phyloP scores from a whole-genome alignment of 352 stramenopile species.

The Paralagenidium karlingii region DNA sequence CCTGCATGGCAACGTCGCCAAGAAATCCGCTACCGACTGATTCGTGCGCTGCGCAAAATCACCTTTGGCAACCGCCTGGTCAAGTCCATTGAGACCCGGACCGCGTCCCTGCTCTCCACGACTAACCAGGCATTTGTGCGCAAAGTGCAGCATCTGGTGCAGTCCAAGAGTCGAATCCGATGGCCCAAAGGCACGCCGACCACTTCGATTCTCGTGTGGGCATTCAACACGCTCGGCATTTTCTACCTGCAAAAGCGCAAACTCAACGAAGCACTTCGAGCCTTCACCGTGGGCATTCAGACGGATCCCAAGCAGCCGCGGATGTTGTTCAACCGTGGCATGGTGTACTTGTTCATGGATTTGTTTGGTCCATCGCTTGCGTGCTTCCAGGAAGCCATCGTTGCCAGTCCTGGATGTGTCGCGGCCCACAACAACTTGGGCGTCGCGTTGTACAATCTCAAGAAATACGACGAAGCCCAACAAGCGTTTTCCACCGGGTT shows the following conservation, averaged over 20 bases:
- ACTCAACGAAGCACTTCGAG: conserved; percentile 32
- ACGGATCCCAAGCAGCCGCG: conserved; percentile 16
- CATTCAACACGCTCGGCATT: conserved; percentile 29
- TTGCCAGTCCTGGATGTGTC: conserved; percentile 19
- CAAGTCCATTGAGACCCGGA: conserved; percentile 16
- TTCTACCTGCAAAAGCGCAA: conserved; percentile 10
- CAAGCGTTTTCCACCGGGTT: conserved; percentile 22
- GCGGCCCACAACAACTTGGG: conserved; percentile 35
- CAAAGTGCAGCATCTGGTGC: conserved; percentile 11
- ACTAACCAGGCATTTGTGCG: conserved; percentile 18
- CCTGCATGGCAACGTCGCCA: no score
- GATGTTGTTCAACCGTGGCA: conserved; percentile 40
- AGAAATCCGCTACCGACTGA: no score
- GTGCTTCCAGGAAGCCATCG: conserved; percentile 34
- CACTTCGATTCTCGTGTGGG: conserved; percentile 26
- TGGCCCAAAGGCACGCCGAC: conserved; percentile 29
- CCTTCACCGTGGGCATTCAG: conserved; percentile 37
- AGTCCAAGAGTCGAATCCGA: conserved; percentile 6
- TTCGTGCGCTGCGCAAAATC: no score
- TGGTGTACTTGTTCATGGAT: conserved; percentile 28
- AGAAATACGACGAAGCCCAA: conserved; percentile 31
- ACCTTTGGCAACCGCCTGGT: conserved; percentile 27
- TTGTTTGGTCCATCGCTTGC: conserved; percentile 19
- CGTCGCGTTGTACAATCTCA: conserved; percentile 21
- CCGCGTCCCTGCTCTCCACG: conserved; percentile 18